These are phyloP conservation scores for Corchorus olitorius DNA, from an alignment of 345 rosid genomes.

Conservation along the genomic window DNA sequence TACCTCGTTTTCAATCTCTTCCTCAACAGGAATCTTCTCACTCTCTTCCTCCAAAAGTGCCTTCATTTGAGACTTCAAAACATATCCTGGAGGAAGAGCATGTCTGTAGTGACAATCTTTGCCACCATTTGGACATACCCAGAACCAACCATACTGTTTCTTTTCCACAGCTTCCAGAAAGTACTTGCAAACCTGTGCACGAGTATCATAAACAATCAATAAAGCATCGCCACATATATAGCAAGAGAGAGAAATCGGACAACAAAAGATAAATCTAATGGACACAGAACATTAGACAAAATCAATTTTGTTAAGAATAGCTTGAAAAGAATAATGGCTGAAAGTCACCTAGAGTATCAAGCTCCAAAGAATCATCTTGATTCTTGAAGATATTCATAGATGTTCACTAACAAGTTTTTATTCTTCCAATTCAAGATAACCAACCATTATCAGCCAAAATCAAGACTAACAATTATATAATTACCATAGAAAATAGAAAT, in stretches of 20 bases:
- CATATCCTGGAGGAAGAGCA: constrained; percentile 95
- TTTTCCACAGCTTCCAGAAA: constrained; percentile 95
- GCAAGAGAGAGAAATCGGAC: neutral
- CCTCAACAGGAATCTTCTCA: constrained; percentile 77
- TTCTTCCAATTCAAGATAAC: neutral
- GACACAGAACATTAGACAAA: neutral
- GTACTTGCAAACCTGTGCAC: constrained; percentile 83
- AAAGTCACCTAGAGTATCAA: neutral
- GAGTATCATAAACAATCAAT: constrained; percentile 14
- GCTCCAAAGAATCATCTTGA: constrained; percentile 1
- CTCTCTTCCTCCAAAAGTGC: constrained; percentile 89
- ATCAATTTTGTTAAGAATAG: neutral
- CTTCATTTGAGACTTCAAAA: constrained; percentile 95
- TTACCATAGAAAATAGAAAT: neutral
- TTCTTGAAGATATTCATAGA: neutral
- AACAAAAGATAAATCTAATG: neutral
- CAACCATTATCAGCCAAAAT: neutral
- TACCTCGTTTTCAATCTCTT: constrained; percentile 94
- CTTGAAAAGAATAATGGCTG: neutral
- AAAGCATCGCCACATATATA: neutral
- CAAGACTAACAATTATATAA: neutral
- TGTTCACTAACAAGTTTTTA: neutral
- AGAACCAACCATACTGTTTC: constrained; percentile 98
- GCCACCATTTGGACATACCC: constrained; percentile 90
- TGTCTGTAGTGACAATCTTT: constrained; percentile 94